phyloP scores from a whole-genome alignment of 768 basidiomycete genomes.

The Hydnomerulius pinastri region DNA sequence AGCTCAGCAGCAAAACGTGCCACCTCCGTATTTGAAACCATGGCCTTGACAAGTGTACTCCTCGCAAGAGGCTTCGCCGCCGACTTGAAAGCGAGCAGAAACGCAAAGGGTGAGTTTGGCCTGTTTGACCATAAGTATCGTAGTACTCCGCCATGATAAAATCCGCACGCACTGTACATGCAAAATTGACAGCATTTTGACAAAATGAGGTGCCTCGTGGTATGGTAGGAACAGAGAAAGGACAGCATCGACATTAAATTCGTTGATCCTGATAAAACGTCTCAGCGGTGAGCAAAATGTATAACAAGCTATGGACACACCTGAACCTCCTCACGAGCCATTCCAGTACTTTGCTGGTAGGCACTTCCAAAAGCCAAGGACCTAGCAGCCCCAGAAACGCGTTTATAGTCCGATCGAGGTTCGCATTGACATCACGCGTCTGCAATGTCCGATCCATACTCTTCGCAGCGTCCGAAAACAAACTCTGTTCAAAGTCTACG shows the following conservation, averaged over 20 bases:
- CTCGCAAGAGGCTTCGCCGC: conserved; percentile 77
- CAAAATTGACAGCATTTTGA: conserved; percentile 88
- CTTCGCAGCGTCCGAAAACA: conserved; percentile 84
- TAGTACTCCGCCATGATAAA: not conserved
- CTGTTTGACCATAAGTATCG: conserved; percentile 36
- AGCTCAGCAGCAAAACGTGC: conserved; percentile 71
- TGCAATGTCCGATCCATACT: conserved; percentile 78
- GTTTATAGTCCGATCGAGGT: conserved; percentile 62
- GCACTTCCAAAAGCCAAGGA: conserved; percentile 78
- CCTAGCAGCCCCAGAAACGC: conserved; percentile 72
- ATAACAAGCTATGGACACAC: conserved; percentile 49
- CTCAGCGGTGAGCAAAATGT: not conserved
- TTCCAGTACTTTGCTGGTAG: conserved; percentile 83
- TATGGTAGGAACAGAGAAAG: conserved; percentile 89
- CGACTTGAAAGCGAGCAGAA: conserved; percentile 75
- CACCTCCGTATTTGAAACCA: conserved; percentile 70
- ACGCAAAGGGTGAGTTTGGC: conserved; percentile 61
- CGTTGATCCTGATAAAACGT: conserved; percentile 65
- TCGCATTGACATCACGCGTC: conserved; percentile 56
- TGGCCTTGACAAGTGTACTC: conserved; percentile 69
- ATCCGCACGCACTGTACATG: conserved; percentile 59
- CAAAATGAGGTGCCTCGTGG: conserved; percentile 92
- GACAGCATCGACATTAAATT: conserved; percentile 84
- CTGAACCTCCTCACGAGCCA: conserved; percentile 95
- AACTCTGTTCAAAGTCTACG: conserved; percentile 57